Evolutionary conservation across 106 monocot genomes (phyloP), one percentile per base, ranked within the genome.

Genomic region (Hemerocallis citrina): DNA sequence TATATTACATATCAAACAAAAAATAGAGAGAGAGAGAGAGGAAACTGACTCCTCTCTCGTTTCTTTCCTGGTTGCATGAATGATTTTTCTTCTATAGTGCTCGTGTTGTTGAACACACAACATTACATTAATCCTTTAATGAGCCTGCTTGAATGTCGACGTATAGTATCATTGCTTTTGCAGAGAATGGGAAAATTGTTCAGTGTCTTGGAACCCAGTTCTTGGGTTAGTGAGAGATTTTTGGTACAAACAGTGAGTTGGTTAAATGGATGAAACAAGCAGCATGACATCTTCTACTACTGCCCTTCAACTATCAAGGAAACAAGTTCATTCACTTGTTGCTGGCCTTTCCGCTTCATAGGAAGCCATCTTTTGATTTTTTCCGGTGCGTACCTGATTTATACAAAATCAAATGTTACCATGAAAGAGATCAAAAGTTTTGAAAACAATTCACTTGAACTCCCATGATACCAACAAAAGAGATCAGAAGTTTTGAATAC

Each of bases 281-380:
- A 38, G 22, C 25, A 28, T 17, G 3, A 6, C 38, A 19, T 22
- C 35, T 33, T 12, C 47, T 49, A 75, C 16, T 68, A 39, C 44
- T 75, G 76, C 42, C 61, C 83, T 63, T 84, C 75, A 22, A 74
- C 66, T 39, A 86, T 81, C 47, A 86, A 75, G 13, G 95, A 83
- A 28, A 66, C 73, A 10, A 96, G 86, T 48, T 96, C 95, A 45
- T 68, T 83, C 58, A 81, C 90, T 55, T 76, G 81, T 34, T 74
- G 77, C 63, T 75, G 75, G 28, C 66, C 55, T 75, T 61, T 79
- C 6, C 9, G 69, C 68, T 65, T 76, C 37, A 54, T 42, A 22
- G 79, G 70, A 45, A 84, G 54, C 46, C 25, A 71, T 55, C 79
- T 77, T 58, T 67, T 68, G 11, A 77, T 64, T 61, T 52, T 81